phyloP scores from a whole-genome alignment of 2,329 filamentous ascomycete species.

The Raffaelea albimanens region DNA sequence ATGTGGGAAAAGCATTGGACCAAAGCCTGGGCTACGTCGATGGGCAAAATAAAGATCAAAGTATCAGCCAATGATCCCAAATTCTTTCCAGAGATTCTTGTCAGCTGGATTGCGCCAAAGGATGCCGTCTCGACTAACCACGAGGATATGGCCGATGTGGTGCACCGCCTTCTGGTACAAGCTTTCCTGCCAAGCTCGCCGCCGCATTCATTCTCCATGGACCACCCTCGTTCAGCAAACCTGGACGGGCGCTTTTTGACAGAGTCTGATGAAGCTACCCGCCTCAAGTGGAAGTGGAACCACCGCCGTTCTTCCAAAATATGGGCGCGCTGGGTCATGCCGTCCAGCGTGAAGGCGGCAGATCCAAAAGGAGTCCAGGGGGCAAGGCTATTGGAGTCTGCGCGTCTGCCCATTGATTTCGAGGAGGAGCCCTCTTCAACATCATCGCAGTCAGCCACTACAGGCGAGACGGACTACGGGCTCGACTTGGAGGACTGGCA shows the following conservation, averaged over 20 bases:
- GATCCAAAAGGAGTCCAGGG: neutral
- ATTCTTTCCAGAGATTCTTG: slow-evolving; percentile 1
- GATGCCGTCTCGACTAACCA: slow-evolving; percentile 7
- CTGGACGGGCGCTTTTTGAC: slow-evolving; percentile 20
- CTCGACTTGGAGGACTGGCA: neutral
- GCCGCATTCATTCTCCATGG: slow-evolving; percentile 3
- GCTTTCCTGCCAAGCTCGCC: slow-evolving; percentile 20
- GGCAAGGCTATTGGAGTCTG: neutral
- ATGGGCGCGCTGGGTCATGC: slow-evolving; percentile 12
- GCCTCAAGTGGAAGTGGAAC: slow-evolving; percentile 26
- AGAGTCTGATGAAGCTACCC: slow-evolving; percentile 18
- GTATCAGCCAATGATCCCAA: neutral
- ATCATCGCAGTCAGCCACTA: neutral
- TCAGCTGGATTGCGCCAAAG: slow-evolving; percentile 9
- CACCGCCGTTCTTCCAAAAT: slow-evolving; percentile 14
- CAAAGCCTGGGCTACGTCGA: neutral
- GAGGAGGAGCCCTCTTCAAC: neutral
- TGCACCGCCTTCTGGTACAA: slow-evolving; percentile 34
- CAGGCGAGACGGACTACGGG: slow-evolving; percentile 3
- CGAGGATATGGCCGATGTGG: slow-evolving; percentile 32
- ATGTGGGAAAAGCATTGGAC: slow-evolving; percentile 13
- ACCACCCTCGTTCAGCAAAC: no score
- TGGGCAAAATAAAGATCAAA: neutral
- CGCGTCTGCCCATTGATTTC: no score
- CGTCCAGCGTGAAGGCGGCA: neutral